Evolutionary conservation across 23 red algal genomes (phyloP).

Genomic region (Agarophyton chilense): DNA sequence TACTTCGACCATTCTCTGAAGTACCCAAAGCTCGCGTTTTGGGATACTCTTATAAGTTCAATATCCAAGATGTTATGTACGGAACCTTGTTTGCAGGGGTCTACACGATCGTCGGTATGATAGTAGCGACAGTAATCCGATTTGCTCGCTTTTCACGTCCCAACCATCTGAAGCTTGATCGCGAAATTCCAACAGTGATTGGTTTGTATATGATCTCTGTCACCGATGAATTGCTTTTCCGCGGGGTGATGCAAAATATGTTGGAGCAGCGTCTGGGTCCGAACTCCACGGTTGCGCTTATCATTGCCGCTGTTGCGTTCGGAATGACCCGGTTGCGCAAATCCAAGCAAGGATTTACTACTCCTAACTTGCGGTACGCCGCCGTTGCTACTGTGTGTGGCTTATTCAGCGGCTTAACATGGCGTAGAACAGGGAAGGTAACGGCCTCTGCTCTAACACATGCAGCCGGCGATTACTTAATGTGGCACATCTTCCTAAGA

Average conservation of each 20-base stretch:
- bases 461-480: constrained; percentile 45
- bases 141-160: constrained; percentile 52
- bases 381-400: constrained; percentile 24
- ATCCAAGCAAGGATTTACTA: constrained; percentile 21
- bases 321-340: constrained; percentile 33
- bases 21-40: constrained; percentile 25
- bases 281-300: constrained; percentile 35
- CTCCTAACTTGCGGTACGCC: constrained; percentile 43
- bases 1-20: constrained; percentile 53
- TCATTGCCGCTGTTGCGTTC: constrained; percentile 9
- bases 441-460: constrained; percentile 59
- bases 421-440: constrained; percentile 59
- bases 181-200: constrained; percentile 16
- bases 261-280: constrained; percentile 40
- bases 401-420: constrained; percentile 27
- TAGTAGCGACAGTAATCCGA: constrained; percentile 25
- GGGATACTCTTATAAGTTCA: constrained; percentile 56
- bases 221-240: constrained; percentile 61
- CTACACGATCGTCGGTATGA: neutral
- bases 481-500: constrained; percentile 38
- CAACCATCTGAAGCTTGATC: neutral
- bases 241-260: constrained; percentile 68
- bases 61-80: neutral
- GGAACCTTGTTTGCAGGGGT: constrained; percentile 1
- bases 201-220: constrained; percentile 54